Evolutionary conservation across 2,329 filamentous ascomycete genomes (phyloP).

Genomic region (Rhynchosporium graminicola): DNA sequence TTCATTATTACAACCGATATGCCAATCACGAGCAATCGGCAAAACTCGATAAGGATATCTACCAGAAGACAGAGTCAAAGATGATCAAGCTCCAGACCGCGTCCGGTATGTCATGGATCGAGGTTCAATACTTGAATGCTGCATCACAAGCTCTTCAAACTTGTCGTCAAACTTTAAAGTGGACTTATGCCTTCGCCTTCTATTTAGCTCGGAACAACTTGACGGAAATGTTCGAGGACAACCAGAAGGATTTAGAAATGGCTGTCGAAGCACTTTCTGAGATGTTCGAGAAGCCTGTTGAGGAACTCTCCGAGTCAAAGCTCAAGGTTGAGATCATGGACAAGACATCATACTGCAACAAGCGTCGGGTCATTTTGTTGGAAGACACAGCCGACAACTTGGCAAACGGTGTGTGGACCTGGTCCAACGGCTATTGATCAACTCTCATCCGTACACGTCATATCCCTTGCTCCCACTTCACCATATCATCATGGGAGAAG

Average conservation of each 20-base stretch:
- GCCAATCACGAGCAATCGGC: constrained; percentile 98
- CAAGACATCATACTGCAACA: constrained; percentile 96
- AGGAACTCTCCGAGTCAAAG: constrained; percentile 80
- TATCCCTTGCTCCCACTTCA: constrained; percentile 18
- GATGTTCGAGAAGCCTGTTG: constrained; percentile 98
- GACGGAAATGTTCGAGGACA: constrained; percentile 97
- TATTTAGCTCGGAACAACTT: constrained; percentile 95
- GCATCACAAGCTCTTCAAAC: constrained; percentile 93
- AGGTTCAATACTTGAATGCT: constrained; percentile 93
- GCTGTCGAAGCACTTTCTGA: constrained; percentile 96
- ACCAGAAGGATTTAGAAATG: constrained; percentile 97
- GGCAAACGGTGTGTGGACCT: constrained; percentile 68
- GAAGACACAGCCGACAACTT: constrained; percentile 93
- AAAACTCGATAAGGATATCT: constrained; percentile 94
- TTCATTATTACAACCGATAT: constrained; percentile 99
- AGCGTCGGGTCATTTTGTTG: constrained; percentile 83
- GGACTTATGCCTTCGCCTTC: constrained; percentile 98
- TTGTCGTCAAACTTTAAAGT: constrained; percentile 97
- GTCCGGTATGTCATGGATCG: constrained; percentile 98
- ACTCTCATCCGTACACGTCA: constrained; percentile 25
- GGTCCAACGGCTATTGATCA: constrained; percentile 35
- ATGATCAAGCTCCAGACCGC: constrained; percentile 95
- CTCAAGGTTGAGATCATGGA: constrained; percentile 98
- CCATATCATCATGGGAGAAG: constrained; percentile 2
- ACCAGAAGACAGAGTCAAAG: constrained; percentile 96